These are phyloP conservation scores for Toxicodendron radicans DNA, from an alignment of 345 rosid genomes.

Conservation along the genomic window DNA sequence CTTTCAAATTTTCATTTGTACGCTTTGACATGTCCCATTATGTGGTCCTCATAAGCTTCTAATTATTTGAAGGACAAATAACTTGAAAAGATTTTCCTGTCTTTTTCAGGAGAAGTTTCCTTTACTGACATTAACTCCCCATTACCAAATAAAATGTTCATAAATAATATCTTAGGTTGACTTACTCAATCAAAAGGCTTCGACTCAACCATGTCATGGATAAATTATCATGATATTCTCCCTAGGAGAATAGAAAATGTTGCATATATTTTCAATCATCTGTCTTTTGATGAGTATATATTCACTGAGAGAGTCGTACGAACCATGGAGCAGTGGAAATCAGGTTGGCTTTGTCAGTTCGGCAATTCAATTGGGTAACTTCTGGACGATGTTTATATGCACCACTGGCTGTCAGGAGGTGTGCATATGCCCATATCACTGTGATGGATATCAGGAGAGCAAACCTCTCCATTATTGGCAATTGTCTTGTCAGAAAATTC, in stretches of 20 bases:
- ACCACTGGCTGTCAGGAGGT: conserved; percentile 93
- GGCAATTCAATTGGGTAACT: conserved; percentile 75
- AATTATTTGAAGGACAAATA: background rate
- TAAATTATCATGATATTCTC: background rate
- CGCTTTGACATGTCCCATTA: background rate
- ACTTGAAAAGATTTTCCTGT: too few species aligned
- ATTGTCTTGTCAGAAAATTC: conserved; percentile 56
- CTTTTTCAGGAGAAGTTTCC: background rate
- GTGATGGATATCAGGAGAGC: conserved; percentile 76
- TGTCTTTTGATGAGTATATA: background rate
- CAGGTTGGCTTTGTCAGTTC: conserved; percentile 94
- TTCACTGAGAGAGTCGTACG: conserved; percentile 13
- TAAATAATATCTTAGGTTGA: background rate
- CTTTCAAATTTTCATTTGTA: background rate
- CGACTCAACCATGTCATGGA: background rate
- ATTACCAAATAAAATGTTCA: background rate
- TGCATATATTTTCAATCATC: background rate
- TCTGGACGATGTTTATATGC: conserved; percentile 89
- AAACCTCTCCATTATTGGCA: conserved; percentile 85
- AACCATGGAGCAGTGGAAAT: conserved; percentile 99
- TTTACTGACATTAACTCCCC: background rate
- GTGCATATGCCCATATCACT: conserved; percentile 95
- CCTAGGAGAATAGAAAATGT: background rate
- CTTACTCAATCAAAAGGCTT: background rate
- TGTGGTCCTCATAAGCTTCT: background rate